Evolutionary conservation across 75 land plant genomes (phyloP).

Genomic region (Sequoia sempervirens): DNA sequence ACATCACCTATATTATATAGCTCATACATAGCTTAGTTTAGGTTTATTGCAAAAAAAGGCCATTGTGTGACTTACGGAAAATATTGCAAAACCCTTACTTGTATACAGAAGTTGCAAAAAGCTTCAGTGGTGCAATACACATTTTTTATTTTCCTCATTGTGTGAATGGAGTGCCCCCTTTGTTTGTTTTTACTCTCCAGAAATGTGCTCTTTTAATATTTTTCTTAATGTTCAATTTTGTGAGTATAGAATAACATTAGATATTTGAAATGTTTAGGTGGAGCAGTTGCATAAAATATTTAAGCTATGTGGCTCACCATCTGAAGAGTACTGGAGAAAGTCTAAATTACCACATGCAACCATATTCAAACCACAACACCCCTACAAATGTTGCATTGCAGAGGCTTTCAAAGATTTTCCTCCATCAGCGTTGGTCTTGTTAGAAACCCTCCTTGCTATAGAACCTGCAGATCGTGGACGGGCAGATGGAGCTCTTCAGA

Average conservation of each 20-base stretch:
- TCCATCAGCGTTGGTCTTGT: slow-evolving; percentile 50
- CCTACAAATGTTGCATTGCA: slow-evolving; percentile 60
- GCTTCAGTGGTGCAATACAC: neutral
- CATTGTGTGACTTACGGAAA: neutral
- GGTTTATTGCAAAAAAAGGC: neutral
- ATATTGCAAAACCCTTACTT: neutral
- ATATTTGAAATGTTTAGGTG: slow-evolving; percentile 39
- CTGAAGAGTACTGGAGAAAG: slow-evolving; percentile 84
- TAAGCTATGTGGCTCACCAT: slow-evolving; percentile 95
- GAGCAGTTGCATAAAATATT: slow-evolving; percentile 91
- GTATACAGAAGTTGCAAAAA: neutral
- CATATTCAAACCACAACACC: slow-evolving; percentile 82
- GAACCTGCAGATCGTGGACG: slow-evolving; percentile 54
- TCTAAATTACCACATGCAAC: slow-evolving; percentile 75
- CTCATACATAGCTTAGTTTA: neutral
- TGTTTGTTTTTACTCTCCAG: neutral
- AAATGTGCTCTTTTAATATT: neutral
- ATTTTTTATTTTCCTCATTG: neutral
- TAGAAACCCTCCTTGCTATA: slow-evolving; percentile 62
- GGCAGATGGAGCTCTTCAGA: slow-evolving; percentile 50
- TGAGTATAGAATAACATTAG: neutral
- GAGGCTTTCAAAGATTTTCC: slow-evolving; percentile 79
- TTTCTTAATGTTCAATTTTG: neutral
- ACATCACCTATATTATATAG: neutral
- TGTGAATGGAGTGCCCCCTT: neutral